Evolutionary conservation across 768 basidiomycete genomes (phyloP).

Genomic region (Tylopilus balloui): DNA sequence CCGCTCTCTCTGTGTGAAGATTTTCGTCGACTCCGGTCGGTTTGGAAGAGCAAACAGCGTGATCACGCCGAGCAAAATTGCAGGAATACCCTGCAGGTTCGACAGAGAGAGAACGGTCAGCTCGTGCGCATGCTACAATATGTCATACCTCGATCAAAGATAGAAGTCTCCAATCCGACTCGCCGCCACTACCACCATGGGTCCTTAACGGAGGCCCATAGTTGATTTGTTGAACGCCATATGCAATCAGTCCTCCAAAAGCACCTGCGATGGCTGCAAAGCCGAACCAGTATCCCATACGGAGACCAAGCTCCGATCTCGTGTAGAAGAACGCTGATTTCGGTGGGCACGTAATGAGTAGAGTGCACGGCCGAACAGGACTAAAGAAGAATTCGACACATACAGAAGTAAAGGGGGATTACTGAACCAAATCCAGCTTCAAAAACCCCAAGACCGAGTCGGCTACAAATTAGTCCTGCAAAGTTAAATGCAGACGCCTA

Average conservation of each 20-base stretch:
- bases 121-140: too few species aligned
- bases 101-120: neutral
- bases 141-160: conserved; percentile 65
- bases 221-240: conserved; percentile 70
- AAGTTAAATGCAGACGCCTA: conserved; percentile 63
- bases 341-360: neutral
- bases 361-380: neutral
- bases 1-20: conserved; percentile 49
- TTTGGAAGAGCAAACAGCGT: conserved; percentile 58
- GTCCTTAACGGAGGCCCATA: conserved; percentile 24
- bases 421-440: conserved; percentile 77
- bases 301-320: conserved; percentile 64
- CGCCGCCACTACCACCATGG: conserved; percentile 22
- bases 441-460: conserved; percentile 68
- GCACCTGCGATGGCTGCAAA: conserved; percentile 83
- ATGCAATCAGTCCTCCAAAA: conserved; percentile 81
- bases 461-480: conserved; percentile 50
- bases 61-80: conserved; percentile 57
- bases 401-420: conserved; percentile 76
- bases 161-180: conserved; percentile 37
- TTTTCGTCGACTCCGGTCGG: conserved; percentile 64
- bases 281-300: conserved; percentile 80
- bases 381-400: conserved; percentile 19
- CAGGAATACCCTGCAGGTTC: conserved; percentile 53
- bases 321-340: conserved; percentile 73